Evolutionary conservation across 805 yeast genomes (phyloP).

Genomic region (Sungouiozyma ichnusensis): DNA sequence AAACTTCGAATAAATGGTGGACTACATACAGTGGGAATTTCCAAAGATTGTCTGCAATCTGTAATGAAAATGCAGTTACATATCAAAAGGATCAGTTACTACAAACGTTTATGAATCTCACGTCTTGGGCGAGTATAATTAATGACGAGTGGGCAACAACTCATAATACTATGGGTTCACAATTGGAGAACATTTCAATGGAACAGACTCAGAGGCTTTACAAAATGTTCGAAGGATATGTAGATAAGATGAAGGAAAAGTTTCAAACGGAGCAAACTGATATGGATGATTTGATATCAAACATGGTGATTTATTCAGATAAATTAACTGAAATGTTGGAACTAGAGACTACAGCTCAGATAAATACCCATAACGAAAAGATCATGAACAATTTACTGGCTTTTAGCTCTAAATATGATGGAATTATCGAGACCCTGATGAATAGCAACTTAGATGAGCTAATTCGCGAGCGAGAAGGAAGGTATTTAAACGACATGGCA

Average conservation of each 20-base stretch:
- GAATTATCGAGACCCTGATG: neutral
- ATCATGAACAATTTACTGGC: neutral
- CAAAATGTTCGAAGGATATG: neutral
- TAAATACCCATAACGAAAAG: neutral
- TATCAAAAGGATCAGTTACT: constrained; percentile 43
- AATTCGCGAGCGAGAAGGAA: constrained; percentile 1
- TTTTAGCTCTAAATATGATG: neutral
- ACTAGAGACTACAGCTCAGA: neutral
- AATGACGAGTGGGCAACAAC: constrained; percentile 8
- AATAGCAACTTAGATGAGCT: constrained; percentile 1
- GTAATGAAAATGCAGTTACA: constrained; percentile 43
- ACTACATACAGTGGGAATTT: constrained; percentile 61
- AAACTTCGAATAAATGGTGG: constrained; percentile 53
- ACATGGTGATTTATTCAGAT: neutral
- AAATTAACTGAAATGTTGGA: too few species aligned
- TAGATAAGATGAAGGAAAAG: neutral
- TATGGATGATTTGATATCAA: neutral
- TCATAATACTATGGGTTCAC: constrained; percentile 10
- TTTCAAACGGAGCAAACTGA: neutral
- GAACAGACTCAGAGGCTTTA: neutral
- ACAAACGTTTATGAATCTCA: constrained; percentile 38
- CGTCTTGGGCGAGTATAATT: constrained; percentile 25
- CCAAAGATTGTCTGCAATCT: constrained; percentile 41
- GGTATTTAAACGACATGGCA: neutral
- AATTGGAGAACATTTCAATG: constrained; percentile 24